Evolutionary conservation across 2,329 filamentous ascomycete species (phyloP).

Genomic region (Zasmidium citrigriseum): DNA sequence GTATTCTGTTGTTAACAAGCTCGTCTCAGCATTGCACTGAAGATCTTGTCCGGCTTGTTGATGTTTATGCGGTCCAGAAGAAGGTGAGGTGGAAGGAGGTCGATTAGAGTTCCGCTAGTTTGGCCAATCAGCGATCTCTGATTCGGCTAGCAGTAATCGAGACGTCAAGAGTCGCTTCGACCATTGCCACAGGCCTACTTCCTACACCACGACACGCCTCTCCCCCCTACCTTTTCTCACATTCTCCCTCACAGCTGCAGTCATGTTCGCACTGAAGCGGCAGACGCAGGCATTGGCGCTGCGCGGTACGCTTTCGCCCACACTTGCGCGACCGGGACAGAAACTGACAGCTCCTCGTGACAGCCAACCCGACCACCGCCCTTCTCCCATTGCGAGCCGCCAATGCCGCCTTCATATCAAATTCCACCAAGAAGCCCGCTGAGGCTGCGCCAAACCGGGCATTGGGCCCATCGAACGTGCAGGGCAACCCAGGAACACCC

Average conservation of each 20-base stretch:
- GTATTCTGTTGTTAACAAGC: not conserved
- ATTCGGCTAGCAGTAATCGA: not conserved
- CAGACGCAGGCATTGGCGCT: conserved; percentile 56
- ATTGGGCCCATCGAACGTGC: conserved; percentile 42
- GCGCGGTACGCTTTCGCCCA: conserved; percentile 48
- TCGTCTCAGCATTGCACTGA: not conserved
- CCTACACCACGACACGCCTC: not conserved
- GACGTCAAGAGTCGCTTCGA: not conserved
- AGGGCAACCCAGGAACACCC: conserved; percentile 55
- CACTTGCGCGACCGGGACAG: conserved; percentile 10
- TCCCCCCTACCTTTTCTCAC: conserved; percentile 5
- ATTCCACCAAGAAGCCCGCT: conserved; percentile 65
- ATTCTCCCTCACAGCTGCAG: conserved; percentile 21
- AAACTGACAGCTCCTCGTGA: conserved; percentile 26
- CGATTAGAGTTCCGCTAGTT: not conserved
- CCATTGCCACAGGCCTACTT: conserved; percentile 2
- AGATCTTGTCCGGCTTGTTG: too few relatives aligned
- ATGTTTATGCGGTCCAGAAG: too few relatives aligned
- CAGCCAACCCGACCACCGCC: conserved; percentile 67
- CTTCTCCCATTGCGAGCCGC: conserved; percentile 65
- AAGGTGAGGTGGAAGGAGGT: conserved; percentile 4
- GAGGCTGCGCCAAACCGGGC: conserved; percentile 43
- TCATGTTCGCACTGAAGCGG: conserved; percentile 55
- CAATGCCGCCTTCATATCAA: conserved; percentile 63
- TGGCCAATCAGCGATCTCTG: conserved; percentile 1